Conservation (phyloP, 2,329 filamentous ascomycete species). For the Epichloe gansuensis region DNA sequence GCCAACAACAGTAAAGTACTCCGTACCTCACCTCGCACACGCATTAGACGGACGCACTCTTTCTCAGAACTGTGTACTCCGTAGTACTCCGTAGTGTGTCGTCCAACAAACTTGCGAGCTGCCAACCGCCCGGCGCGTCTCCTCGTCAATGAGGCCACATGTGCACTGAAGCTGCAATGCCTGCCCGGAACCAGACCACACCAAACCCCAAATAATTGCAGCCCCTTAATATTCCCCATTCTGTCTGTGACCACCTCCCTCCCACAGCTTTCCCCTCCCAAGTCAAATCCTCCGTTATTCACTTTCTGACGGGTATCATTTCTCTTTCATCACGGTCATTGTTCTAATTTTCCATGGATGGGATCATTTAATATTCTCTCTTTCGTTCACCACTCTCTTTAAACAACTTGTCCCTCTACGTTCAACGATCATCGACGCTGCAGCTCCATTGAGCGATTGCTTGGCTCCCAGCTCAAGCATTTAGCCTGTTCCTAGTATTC, state of each 20-base stretch:
- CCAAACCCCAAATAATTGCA: not conserved
- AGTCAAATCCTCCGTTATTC: constrained; percentile 5
- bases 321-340: constrained; percentile 5
- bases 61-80: too few species aligned
- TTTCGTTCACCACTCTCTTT: constrained; percentile 13
- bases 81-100: too few species aligned
- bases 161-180: not conserved
- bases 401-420: constrained; percentile 2
- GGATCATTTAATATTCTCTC: constrained; percentile 2
- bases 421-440: not conserved
- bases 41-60: too few species aligned
- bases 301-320: not conserved
- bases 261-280: constrained; percentile 9
- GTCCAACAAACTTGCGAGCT: not conserved
- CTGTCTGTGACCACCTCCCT: constrained; percentile 2
- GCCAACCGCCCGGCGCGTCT: not conserved
- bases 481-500: not conserved
- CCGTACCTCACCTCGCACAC: too few species aligned
- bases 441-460: not conserved
- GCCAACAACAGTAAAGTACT: too few species aligned
- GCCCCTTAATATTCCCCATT: constrained; percentile 1
- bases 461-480: not conserved
- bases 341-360: constrained; percentile 2
- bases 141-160: constrained; percentile 4
- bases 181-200: not conserved